Percentiles rank a stretch among this genome's conserved stretches.
Conservation (phyloP, 176 grass and related monocot species). For the Sorghum bicolor region Sorghum_bicolor_NCBIv3 NC_012878.2:57734001-57734500, state of each 20-base stretch:
- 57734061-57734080: neutral
- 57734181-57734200: too few species aligned
- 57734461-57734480: neutral
- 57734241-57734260: neutral
- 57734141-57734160: neutral
- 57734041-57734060: neutral
- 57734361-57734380: too few species aligned
- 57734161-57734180: neutral
- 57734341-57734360: neutral
- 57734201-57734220: neutral
- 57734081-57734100: neutral
- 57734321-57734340: neutral
- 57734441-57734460: too few species aligned
- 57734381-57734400: too few species aligned
- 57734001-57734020: neutral
- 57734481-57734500: neutral
- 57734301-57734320: neutral
- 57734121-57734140: neutral
- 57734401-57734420: too few species aligned
- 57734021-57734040: neutral
- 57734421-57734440: too few species aligned
- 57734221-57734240: neutral
- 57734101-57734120: neutral
- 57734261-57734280: neutral
- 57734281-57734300: neutral